Conservation (phyloP, 2,329 filamentous ascomycete species). For the Talaromyces sp. region DNA sequence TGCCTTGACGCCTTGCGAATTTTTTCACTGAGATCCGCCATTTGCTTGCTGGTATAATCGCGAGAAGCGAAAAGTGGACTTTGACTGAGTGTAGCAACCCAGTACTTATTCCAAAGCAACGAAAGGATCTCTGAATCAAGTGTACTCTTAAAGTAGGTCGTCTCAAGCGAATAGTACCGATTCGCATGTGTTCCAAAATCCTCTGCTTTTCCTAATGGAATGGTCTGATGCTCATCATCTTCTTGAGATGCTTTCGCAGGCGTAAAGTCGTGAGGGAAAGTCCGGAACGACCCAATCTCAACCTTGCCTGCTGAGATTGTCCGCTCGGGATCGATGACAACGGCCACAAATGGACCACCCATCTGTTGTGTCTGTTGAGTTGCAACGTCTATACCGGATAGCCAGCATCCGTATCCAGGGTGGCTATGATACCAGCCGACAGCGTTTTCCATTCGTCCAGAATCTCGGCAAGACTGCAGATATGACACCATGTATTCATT, state of each 20-base stretch:
- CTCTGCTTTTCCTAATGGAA: conserved; percentile 89
- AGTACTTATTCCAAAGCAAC: conserved; percentile 95
- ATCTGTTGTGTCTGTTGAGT: conserved; percentile 89
- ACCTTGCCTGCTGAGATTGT: conserved; percentile 94
- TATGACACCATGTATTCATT: conserved; percentile 97
- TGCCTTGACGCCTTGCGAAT: conserved; percentile 65
- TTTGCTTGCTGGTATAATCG: conserved; percentile 90
- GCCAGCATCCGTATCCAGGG: conserved; percentile 97
- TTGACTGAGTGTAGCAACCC: conserved; percentile 90
- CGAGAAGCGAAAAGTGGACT: conserved; percentile 88
- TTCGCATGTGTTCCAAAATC: conserved; percentile 93
- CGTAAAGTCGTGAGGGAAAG: conserved; percentile 76
- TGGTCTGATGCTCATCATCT: conserved; percentile 54
- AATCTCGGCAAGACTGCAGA: conserved; percentile 71
- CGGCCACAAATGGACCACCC: conserved; percentile 88
- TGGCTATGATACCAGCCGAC: conserved; percentile 99
- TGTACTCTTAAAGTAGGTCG: conserved; percentile 92
- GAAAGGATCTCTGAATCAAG: conserved; percentile 86
- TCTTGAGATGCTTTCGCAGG: conserved; percentile 52
- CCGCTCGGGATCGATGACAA: conserved; percentile 94
- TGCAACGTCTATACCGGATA: conserved; percentile 90
- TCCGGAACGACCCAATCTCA: conserved; percentile 95
- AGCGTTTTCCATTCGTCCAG: conserved; percentile 83
- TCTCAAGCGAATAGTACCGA: conserved; percentile 87
- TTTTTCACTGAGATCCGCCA: conserved; percentile 83